Percentiles rank a stretch among this genome's conserved stretches.
Evolutionary conservation across 2,329 filamentous ascomycete genomes (phyloP).

Genomic region (Boeremia exigua): DNA sequence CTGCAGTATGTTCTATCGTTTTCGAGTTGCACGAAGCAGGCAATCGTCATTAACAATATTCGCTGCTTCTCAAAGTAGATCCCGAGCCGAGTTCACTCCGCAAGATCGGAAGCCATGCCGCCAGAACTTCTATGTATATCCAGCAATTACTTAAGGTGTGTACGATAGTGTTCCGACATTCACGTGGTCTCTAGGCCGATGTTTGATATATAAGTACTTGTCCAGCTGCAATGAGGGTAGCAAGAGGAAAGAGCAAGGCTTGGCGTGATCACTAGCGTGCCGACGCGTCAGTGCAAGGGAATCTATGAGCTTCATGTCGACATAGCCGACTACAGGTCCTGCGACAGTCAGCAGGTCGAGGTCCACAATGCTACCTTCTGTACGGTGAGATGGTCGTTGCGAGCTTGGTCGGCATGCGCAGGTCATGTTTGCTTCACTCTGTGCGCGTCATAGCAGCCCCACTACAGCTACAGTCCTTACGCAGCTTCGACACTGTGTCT

Average conservation of each 20-base stretch:
- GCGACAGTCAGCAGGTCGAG: background rate
- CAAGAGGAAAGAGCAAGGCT: background rate
- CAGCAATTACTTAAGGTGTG: background rate
- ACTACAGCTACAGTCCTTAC: constrained; percentile 8
- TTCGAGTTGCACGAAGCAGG: background rate
- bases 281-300: background rate
- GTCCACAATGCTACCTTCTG: background rate
- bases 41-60: background rate
- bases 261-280: background rate
- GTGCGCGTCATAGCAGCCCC: constrained; percentile 17
- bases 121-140: too few relatives aligned
- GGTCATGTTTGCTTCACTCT: background rate
- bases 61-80: background rate
- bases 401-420: background rate
- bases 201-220: too few relatives aligned
- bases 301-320: background rate
- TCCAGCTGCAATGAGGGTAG: too few relatives aligned
- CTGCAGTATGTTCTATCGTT: background rate
- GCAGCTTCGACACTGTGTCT: background rate
- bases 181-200: background rate
- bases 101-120: constrained; percentile 1
- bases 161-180: background rate
- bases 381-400: background rate
- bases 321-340: background rate
- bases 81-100: background rate